phyloP scores from a whole-genome alignment of 768 basidiomycete species.

The Russula lepida region DNA sequence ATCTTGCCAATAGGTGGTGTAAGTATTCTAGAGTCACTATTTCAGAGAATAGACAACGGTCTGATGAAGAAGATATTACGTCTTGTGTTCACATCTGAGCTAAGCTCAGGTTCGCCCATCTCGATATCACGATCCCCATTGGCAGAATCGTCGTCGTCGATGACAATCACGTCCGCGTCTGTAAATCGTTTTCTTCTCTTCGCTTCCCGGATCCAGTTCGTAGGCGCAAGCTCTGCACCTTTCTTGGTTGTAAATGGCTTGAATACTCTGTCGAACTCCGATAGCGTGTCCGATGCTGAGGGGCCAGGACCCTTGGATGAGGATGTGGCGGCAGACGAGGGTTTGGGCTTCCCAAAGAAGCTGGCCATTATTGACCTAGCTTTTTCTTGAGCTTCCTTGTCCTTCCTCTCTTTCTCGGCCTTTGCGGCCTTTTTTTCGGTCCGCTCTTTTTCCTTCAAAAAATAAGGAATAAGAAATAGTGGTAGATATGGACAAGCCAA shows the following conservation, averaged over 20 bases:
- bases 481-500: constrained; percentile 22
- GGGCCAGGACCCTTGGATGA: constrained; percentile 25
- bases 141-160: constrained; percentile 43
- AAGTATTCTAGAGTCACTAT: constrained; percentile 1
- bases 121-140: constrained; percentile 22
- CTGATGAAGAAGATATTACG: constrained; percentile 28
- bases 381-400: constrained; percentile 60
- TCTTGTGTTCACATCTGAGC: constrained; percentile 29
- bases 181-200: constrained; percentile 21
- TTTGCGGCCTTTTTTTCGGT: constrained; percentile 61
- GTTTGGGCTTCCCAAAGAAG: constrained; percentile 65
- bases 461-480: neutral
- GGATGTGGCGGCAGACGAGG: constrained; percentile 21
- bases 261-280: constrained; percentile 70
- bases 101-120: constrained; percentile 21
- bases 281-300: constrained; percentile 32
- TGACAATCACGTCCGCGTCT: constrained; percentile 44
- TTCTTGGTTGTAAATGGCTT: constrained; percentile 75
- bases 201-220: constrained; percentile 53
- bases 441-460: constrained; percentile 56
- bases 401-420: constrained; percentile 63
- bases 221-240: constrained; percentile 59
- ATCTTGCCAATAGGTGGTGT: neutral
- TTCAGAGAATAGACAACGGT: neutral
- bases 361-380: constrained; percentile 68